phyloP scores from a whole-genome alignment of 139 green algal species.

The Chlamydomonas asymmetrica region DNA sequence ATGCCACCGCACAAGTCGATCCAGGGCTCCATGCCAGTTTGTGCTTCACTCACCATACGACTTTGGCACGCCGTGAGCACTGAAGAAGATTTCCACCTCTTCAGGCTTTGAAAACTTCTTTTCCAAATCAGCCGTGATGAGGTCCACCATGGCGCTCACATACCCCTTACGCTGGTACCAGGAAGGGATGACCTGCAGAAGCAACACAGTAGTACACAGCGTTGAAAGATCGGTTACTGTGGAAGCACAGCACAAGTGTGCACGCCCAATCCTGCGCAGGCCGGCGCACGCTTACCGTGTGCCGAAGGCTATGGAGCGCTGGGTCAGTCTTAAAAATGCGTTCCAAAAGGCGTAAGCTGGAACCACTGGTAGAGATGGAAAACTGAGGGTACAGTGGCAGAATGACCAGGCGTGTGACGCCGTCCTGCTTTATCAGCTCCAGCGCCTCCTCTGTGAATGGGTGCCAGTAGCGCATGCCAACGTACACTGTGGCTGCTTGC shows the following conservation, averaged over 20 bases:
- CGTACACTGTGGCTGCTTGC: constrained; percentile 74
- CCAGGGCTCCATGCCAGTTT: no score
- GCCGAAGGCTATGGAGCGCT: constrained; percentile 55
- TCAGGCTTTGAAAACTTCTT: constrained; percentile 11
- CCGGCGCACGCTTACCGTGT: constrained; percentile 92
- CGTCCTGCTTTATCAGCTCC: constrained; percentile 86
- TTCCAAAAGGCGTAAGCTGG: constrained; percentile 90
- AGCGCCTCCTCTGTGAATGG: constrained; percentile 98
- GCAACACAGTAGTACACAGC: no score
- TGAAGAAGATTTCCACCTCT: constrained; percentile 87
- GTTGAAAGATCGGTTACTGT: no score
- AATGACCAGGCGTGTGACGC: constrained; percentile 85
- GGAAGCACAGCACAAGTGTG: no score
- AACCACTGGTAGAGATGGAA: constrained; percentile 93
- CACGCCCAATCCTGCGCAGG: no score
- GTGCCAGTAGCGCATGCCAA: constrained; percentile 99
- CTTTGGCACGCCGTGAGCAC: constrained; percentile 95
- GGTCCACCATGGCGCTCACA: constrained; percentile 89
- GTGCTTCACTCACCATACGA: constrained; percentile 94
- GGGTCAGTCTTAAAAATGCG: constrained; percentile 69
- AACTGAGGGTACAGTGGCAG: constrained; percentile 97
- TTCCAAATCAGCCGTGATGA: no score
- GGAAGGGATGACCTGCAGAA: constrained; percentile 86
- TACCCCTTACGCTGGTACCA: constrained; percentile 92
- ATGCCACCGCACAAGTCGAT: no score